These are phyloP conservation scores for Cenococcum geophilum DNA, from an alignment of 495 filamentous ascomycete genomes.

Conservation along the genomic window DNA sequence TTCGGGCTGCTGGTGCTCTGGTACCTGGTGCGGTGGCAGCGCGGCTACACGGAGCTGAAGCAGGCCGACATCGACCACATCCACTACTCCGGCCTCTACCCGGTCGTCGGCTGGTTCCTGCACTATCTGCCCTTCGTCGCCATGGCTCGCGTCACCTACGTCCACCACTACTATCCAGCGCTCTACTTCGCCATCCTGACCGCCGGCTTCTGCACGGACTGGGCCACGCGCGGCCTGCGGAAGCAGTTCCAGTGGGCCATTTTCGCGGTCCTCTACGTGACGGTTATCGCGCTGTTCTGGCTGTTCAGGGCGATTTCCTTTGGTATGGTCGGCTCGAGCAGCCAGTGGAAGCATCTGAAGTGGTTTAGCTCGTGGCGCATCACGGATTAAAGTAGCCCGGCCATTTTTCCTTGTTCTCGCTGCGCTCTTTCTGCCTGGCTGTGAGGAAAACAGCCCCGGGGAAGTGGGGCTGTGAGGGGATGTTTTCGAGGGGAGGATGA, in stretches of 20 bases:
- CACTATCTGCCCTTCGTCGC: conserved; percentile 94
- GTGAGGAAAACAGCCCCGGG: too few species aligned
- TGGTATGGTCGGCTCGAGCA: conserved; percentile 81
- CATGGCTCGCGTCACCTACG: conserved; percentile 98
- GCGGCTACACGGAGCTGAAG: conserved; percentile 80
- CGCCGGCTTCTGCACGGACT: conserved; percentile 84
- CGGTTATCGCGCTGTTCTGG: conserved; percentile 72
- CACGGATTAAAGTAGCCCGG: conserved; percentile 53
- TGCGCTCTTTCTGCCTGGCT: too few species aligned
- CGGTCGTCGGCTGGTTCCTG: conserved; percentile 86
- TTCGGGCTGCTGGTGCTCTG: conserved; percentile 67
- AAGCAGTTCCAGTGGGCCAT: conserved; percentile 55
- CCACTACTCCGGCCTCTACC: conserved; percentile 89
- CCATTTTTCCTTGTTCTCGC: too few species aligned
- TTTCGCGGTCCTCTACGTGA: conserved; percentile 64
- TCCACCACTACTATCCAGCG: conserved; percentile 99
- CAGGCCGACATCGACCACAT: conserved; percentile 80
- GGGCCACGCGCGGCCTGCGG: conserved; percentile 58
- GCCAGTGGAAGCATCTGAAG: conserved; percentile 84
- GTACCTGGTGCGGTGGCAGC: conserved; percentile 94
- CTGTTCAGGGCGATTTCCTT: conserved; percentile 94
- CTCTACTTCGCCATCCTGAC: conserved; percentile 93
- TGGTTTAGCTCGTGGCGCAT: conserved; percentile 73
- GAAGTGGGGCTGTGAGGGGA: too few species aligned
- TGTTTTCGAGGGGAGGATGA: conserved; percentile 1